Conservation (phyloP, 768 basidiomycete species). For the Terana coerulea region DNA sequence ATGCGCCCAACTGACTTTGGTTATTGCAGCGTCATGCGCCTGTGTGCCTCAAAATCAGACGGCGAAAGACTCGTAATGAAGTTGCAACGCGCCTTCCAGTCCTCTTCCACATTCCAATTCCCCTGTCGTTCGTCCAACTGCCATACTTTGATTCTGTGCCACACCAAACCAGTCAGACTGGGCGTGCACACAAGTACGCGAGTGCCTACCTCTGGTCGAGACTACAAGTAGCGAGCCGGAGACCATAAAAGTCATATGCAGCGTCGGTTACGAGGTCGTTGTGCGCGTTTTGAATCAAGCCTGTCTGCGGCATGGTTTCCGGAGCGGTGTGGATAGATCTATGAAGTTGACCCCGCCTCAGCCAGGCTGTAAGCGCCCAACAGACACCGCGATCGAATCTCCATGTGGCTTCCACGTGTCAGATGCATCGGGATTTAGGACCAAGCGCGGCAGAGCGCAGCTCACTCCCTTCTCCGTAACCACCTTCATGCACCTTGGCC, state of each 20-base stretch:
- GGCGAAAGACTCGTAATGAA: not conserved
- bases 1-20: constrained; percentile 85
- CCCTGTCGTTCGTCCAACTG: constrained; percentile 67
- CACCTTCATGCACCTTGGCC: too few relatives aligned
- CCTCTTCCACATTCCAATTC: constrained; percentile 75
- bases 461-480: too few relatives aligned
- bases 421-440: not conserved
- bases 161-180: not conserved
- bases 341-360: not conserved
- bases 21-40: constrained; percentile 94
- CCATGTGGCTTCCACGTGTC: not conserved
- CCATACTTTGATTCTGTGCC: constrained; percentile 85
- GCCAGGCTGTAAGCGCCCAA: not conserved
- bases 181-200: constrained; percentile 11
- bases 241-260: constrained; percentile 88
- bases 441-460: too few relatives aligned
- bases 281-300: constrained; percentile 75
- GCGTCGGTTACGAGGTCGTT: constrained; percentile 81
- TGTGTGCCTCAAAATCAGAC: constrained; percentile 27
- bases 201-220: constrained; percentile 68
- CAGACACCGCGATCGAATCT: not conserved
- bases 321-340: not conserved
- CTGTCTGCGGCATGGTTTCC: constrained; percentile 87
- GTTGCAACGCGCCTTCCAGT: constrained; percentile 73
- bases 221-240: constrained; percentile 74